Evolutionary conservation across 768 basidiomycete species (phyloP), one percentile per base, ranked within the genome.

Genomic region (Podaxis carcinomalis): DNA sequence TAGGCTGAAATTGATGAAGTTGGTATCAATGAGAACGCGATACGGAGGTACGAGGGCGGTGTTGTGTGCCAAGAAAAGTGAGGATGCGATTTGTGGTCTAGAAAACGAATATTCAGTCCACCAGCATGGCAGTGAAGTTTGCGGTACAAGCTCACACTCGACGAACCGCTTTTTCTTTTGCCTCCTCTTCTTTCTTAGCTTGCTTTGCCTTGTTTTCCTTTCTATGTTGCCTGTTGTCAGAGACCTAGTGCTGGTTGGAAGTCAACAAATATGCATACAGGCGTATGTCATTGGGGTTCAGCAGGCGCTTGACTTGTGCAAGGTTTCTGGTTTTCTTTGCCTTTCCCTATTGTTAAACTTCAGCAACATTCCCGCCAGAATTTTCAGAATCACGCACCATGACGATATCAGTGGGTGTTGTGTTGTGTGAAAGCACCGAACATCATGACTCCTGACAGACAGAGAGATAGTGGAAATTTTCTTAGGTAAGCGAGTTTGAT

Each of bases 1-100:
- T 52, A 99, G 81, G 66, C 90, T 93, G 72, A 98, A 96, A 72
- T 98, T 98, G 81, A 99, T 99, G 67, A 99, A 98, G 73, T 99
- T 99, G 71, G 97, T 99, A 74, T 99, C 97, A 62, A 99, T 93
- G 40, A 99, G 85, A 27, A 99, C 93, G 19, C 96, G 87, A 71
- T 98, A 99, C 2, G 97, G 97, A 0, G 97, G 97, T 0, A 93
- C 95, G 51, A 99, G 90, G 19, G 97, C 90, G 21, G 90, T 88
- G 73, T 99, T 98, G 73, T 98, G 97, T 3, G 90, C 87, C 44
- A 99, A 80, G 80, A 98, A 98, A 66, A 98, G 80, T 19, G 95
- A 93, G 32, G 94, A 91, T n/a, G 95, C 87, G 46, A 90, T 81
- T 69, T 92, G 90, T 3, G 90, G 85, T 50, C 94, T 96, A 69